phyloP scores from a whole-genome alignment of 768 basidiomycete genomes.

The Melanogaster broomeanus region DNA sequence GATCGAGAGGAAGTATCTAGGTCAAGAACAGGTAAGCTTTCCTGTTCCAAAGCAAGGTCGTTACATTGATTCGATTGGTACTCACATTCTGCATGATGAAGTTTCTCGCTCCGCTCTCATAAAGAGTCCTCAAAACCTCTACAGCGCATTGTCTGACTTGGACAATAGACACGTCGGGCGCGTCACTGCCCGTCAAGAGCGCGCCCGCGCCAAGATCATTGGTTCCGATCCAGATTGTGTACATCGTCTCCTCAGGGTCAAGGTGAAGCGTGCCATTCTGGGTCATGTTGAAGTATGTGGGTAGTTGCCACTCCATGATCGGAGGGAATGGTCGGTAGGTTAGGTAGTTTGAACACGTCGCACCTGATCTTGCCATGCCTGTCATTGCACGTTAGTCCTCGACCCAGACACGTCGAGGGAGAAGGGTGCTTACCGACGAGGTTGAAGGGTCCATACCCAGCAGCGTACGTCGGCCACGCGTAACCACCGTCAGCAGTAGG shows the following conservation, averaged over 20 bases:
- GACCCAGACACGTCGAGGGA: not conserved
- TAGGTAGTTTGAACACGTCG: slow-evolving; percentile 64
- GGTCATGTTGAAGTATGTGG: slow-evolving; percentile 47
- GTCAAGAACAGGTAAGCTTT: not conserved
- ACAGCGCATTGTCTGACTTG: slow-evolving; percentile 59
- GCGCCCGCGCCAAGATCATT: slow-evolving; percentile 61
- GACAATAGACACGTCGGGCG: slow-evolving; percentile 51
- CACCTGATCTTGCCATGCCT: slow-evolving; percentile 58
- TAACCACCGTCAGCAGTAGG: slow-evolving; percentile 40
- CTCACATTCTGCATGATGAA: slow-evolving; percentile 71
- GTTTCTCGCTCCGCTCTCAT: slow-evolving; percentile 60
- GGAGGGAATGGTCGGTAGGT: slow-evolving; percentile 60
- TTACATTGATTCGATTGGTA: not conserved
- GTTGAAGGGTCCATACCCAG: slow-evolving; percentile 51
- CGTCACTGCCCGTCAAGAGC: slow-evolving; percentile 52
- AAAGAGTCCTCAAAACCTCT: slow-evolving; percentile 58
- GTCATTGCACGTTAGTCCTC: not conserved
- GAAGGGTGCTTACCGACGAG: slow-evolving; percentile 42
- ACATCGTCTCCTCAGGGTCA: slow-evolving; percentile 49
- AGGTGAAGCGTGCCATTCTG: slow-evolving; percentile 41
- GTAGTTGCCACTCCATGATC: slow-evolving; percentile 49
- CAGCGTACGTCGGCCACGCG: slow-evolving; percentile 63
- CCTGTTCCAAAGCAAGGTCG: not conserved
- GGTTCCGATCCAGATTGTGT: slow-evolving; percentile 70
- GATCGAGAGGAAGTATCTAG: slow-evolving; percentile 60